These are phyloP conservation scores for Coemansia sp. DNA, from an alignment of 192 early-diverging fungal species.

Conservation along the genomic window DNA sequence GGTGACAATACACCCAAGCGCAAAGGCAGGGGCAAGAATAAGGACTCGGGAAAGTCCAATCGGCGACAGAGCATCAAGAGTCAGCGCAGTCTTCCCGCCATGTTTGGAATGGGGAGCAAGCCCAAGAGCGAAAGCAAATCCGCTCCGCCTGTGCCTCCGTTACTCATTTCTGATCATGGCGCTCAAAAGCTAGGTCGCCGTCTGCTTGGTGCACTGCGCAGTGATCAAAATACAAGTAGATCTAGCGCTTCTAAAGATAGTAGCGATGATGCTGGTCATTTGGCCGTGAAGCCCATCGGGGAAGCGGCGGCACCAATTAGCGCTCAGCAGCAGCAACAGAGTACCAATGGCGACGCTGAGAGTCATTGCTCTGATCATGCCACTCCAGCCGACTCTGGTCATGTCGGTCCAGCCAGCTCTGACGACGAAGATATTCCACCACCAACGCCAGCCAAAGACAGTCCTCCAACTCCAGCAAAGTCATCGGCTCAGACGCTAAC, in stretches of 20 bases:
- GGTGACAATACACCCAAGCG: constrained; percentile 2
- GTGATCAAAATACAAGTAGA: constrained; percentile 1
- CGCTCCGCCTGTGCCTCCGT: constrained; percentile 38
- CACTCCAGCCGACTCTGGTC: background rate
- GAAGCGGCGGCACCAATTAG: constrained; percentile 2
- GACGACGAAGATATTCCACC: constrained; percentile 15
- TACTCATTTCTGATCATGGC: constrained; percentile 12
- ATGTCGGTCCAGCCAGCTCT: constrained; percentile 5
- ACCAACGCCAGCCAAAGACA: constrained; percentile 36
- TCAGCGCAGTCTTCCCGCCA: constrained; percentile 51
- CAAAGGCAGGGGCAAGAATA: constrained; percentile 15
- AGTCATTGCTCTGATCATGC: background rate
- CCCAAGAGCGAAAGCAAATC: constrained; percentile 27
- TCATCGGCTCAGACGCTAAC: constrained; percentile 21
- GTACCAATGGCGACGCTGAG: background rate
- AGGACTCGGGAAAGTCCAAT: constrained; percentile 32
- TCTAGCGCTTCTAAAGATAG: constrained; percentile 6
- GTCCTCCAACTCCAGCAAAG: constrained; percentile 21
- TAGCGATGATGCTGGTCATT: constrained; percentile 19
- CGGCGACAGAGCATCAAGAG: constrained; percentile 54
- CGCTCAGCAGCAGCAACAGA: background rate
- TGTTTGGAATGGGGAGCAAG: constrained; percentile 48
- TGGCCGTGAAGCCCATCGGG: background rate
- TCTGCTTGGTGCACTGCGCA: constrained; percentile 41
- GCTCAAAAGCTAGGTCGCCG: constrained; percentile 40